Base-by-base conservation (phyloP, 2,329 filamentous ascomycete genomes). In the Fusarium lateritium region DNA sequence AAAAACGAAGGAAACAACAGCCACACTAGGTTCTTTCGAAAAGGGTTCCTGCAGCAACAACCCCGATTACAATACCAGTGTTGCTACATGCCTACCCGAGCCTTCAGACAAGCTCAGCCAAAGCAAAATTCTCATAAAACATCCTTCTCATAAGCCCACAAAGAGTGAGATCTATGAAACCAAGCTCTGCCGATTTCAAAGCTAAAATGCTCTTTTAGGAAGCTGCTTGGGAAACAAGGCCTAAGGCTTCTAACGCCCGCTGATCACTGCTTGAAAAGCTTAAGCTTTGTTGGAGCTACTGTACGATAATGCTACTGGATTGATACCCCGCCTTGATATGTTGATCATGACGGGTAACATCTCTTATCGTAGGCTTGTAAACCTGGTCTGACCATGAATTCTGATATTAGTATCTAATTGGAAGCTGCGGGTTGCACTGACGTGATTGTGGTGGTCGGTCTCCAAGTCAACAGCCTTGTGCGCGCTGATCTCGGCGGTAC, bases 181-280 rank as follows among this genome's bases (percentile, higher is more conserved):
- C 34, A 19, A 7, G 10, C 15, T 42, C 39, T 14, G 15, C 3
- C 39, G 19, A 6, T 13, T 9, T 15, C 19, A n/a, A 40, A 51
- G 14, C 50, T 38, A 15, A 13, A 36, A 17, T 44, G 4, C 56
- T 56, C 15, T 7, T 51, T 63, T 62, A 62, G 67, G 67, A 67
- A 70, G 58, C 51, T 67, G 47, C 34, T 21, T 39, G 63, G 46
- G 17, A 55, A 46, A 42, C 52, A 46, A 47, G 60, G 31, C 17
- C 33, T 13, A 11, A 31, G 11, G 15, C 38, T 17, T 15, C 15
- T 4, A n/a, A 17, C 33, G 28, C 24, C 26, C 28, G 67, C 53
- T 40, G 57, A 70, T 70, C 67, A 3, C 43, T 67, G 5, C 67
- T 67, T 13, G 39, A 70, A 55, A 4, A 3, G 62, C 14, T 42